phyloP scores from a whole-genome alignment of 805 yeast genomes.

The Starmerella cellae region DNA sequence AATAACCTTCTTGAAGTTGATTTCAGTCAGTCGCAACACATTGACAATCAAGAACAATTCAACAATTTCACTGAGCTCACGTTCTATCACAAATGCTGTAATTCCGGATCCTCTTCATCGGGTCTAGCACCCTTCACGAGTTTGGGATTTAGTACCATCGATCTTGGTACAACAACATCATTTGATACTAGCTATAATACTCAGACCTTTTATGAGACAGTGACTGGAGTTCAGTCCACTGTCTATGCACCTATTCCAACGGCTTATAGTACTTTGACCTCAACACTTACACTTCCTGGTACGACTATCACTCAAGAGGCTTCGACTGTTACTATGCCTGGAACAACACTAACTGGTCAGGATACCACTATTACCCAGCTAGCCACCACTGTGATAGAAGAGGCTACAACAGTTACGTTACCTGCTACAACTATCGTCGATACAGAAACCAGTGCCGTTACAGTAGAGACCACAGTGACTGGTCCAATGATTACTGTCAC shows the following conservation, averaged over 20 bases:
- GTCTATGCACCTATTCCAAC: slow-evolving; percentile 11
- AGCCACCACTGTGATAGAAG: background rate
- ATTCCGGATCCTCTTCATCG: background rate
- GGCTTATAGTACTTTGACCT: background rate
- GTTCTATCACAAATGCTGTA: slow-evolving; percentile 12
- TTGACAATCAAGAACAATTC: slow-evolving; percentile 13
- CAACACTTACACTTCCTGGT: slow-evolving; percentile 4
- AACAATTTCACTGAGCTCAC: slow-evolving; percentile 17
- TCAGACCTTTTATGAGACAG: slow-evolving; percentile 8
- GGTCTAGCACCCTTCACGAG: no score
- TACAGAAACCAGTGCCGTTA: slow-evolving; percentile 1
- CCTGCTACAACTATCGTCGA: background rate
- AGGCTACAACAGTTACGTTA: background rate
- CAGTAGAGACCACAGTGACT: background rate
- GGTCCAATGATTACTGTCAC: background rate
- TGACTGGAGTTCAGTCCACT: slow-evolving; percentile 6
- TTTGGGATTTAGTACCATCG: background rate
- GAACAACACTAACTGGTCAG: slow-evolving; percentile 3
- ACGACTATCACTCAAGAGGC: slow-evolving; percentile 4
- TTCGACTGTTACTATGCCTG: slow-evolving; percentile 5
- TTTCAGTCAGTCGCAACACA: slow-evolving; percentile 12
- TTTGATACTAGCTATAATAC: slow-evolving; percentile 2
- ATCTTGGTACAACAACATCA: slow-evolving; percentile 5
- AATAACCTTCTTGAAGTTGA: slow-evolving; percentile 11
- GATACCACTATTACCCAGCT: slow-evolving; percentile 2